Evolutionary conservation across 768 basidiomycete species (phyloP), one percentile per base, ranked within the genome.

Genomic region (Lyophyllum atratum): DNA sequence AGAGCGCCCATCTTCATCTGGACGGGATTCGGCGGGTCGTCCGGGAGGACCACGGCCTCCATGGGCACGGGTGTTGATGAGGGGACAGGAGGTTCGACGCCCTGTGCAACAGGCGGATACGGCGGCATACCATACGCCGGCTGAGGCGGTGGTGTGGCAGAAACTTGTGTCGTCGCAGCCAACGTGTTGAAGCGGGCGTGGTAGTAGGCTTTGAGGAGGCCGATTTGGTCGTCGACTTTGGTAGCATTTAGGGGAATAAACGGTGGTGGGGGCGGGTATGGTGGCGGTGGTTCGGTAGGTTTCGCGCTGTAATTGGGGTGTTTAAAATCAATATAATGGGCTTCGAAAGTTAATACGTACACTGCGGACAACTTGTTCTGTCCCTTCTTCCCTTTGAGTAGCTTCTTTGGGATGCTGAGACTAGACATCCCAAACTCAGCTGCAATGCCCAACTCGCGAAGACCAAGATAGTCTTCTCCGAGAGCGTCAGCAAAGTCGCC

Each of bases 391-490:
- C 85, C 80, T 67, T 83, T 85, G 69, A 95, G 81, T 29, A 98
- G 71, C 59, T 78, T 82, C 72, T 87, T 88, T 10, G 95, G 95
- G 33, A 96, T 82, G 17, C 80, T 82, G 52, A 98, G 80, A 61
- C 82, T 88, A 15, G 87, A 82, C 58, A 96, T 75, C 14, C 92
- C 92, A 49, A 90, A 80, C 66, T 97, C 95, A 42, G 82, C 83
- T 21, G 93, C 94, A 49, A 97, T 92, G 28, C 95, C 95, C 43
- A 94, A 75, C 66, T 91, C 93, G 49, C 85, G 83, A 25, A 98
- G 79, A 11, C 95, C 95, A 12, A 98, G 82, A 74, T 95, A 96
- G 70, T 98, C 95, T 64, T 95, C 94, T 29, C 94, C 95, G 15
- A 95, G 80, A 15, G 86, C 79, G 49, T 93, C 92, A 0, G 92